phyloP scores from a whole-genome alignment of 805 yeast genomes.

The Priceomyces carsonii region DNA sequence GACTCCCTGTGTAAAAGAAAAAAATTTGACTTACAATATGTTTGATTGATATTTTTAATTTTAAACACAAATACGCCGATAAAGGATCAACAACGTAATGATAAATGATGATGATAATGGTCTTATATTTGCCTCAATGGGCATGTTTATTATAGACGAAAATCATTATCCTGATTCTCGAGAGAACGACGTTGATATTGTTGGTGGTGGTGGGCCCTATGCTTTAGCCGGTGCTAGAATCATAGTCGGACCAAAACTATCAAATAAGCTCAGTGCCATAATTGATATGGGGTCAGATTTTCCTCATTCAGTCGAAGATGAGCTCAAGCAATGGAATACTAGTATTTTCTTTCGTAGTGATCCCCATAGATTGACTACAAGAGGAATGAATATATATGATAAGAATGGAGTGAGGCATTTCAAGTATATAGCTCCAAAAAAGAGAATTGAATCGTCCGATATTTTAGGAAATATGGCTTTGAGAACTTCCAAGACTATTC shows the following conservation, averaged over 20 bases:
- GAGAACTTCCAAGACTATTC: constrained; percentile 49
- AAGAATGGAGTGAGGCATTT: constrained; percentile 58
- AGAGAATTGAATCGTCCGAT: constrained; percentile 58
- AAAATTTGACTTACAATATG: too few species aligned
- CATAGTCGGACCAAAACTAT: constrained; percentile 37
- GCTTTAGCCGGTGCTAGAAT: constrained; percentile 75
- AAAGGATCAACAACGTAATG: too few species aligned
- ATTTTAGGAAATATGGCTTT: constrained; percentile 40
- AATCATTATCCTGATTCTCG: constrained; percentile 55
- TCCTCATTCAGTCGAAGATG: constrained; percentile 47
- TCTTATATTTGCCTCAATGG: constrained; percentile 61
- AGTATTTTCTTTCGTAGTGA: constrained; percentile 59
- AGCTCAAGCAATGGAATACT: constrained; percentile 60
- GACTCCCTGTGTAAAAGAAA: too few species aligned
- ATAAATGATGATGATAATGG: constrained; percentile 3
- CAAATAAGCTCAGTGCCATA: constrained; percentile 57
- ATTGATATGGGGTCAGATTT: constrained; percentile 82
- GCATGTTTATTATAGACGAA: constrained; percentile 90
- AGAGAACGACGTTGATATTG: constrained; percentile 46
- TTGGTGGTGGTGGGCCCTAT: constrained; percentile 92
- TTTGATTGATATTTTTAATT: too few species aligned
- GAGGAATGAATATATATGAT: constrained; percentile 79
- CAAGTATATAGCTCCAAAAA: constrained; percentile 61
- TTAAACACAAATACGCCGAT: too few species aligned
- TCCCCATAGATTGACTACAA: constrained; percentile 59